Conservation (phyloP, 495 filamentous ascomycete species). For the Tuber microsphaerosporum region DNA sequence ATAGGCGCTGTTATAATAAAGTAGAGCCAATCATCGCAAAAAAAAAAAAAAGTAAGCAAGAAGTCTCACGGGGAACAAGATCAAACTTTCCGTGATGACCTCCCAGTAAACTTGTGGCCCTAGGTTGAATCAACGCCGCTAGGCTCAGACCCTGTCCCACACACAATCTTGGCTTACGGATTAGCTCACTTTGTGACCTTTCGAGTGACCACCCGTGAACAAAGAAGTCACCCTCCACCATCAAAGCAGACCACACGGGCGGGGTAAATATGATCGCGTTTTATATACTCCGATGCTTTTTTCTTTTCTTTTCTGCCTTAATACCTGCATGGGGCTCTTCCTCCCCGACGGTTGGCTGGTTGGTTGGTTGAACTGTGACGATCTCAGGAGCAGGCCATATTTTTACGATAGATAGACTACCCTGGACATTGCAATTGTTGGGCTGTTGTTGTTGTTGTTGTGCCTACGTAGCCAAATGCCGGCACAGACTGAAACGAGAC, state of each 20-base stretch:
- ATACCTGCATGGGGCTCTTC: not conserved
- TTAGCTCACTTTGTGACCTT: not conserved
- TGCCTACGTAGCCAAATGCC: not conserved
- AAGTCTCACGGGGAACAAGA: not conserved
- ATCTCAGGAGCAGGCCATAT: not conserved
- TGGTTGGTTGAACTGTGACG: not conserved
- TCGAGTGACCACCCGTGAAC: slow-evolving; percentile 1
- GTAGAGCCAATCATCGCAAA: not conserved
- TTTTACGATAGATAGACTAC: not conserved
- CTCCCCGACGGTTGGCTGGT: not conserved
- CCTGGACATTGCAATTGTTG: not conserved
- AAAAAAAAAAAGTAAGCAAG: not conserved
- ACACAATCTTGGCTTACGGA: not conserved
- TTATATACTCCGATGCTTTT: not conserved
- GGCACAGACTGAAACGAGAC: not conserved
- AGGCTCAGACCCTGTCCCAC: not conserved
- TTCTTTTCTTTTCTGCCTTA: not conserved
- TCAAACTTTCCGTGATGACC: not conserved
- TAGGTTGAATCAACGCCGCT: not conserved
- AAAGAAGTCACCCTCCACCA: not conserved
- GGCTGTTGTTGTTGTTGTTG: not conserved
- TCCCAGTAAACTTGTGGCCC: not conserved
- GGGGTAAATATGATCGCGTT: not conserved
- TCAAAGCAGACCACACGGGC: not conserved
- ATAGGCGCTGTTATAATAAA: not conserved